These are phyloP conservation scores for Aureobasidium namibiae DNA, from an alignment of 2,329 filamentous ascomycete genomes.

Conservation along the genomic window DNA sequence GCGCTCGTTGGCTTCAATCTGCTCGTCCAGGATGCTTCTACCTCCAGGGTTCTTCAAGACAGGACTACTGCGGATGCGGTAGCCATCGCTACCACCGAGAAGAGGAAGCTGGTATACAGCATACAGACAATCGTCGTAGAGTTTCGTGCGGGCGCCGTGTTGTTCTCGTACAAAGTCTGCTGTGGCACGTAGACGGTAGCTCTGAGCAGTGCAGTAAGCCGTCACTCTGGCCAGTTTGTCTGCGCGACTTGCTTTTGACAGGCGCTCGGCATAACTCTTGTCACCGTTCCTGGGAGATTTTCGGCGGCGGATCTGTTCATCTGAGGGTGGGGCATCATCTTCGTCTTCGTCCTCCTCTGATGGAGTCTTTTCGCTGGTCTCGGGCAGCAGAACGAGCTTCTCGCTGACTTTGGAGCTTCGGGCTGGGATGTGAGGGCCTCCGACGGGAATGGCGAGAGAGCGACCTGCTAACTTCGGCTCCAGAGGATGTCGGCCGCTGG, in stretches of 20 bases:
- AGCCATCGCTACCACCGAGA: slow-evolving; percentile 77
- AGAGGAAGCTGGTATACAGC: slow-evolving; percentile 89
- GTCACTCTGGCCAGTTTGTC: slow-evolving; percentile 77
- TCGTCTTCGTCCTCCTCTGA: slow-evolving; percentile 30
- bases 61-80: slow-evolving; percentile 79
- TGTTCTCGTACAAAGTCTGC: slow-evolving; percentile 80
- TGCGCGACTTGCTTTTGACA: slow-evolving; percentile 73
- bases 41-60: slow-evolving; percentile 88
- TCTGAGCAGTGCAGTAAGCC: slow-evolving; percentile 92
- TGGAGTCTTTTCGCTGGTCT: slow-evolving; percentile 51
- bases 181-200: slow-evolving; percentile 82
- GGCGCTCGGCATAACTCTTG: slow-evolving; percentile 88
- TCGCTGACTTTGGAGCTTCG: slow-evolving; percentile 91
- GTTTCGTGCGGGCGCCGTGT: slow-evolving; percentile 85
- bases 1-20: slow-evolving; percentile 88
- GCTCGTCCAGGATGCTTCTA: slow-evolving; percentile 84
- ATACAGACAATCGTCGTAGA: slow-evolving; percentile 97
- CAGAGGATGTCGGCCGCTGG: slow-evolving; percentile 43
- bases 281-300: slow-evolving; percentile 53
- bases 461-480: slow-evolving; percentile 49
- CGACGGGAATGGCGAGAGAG: slow-evolving; percentile 38
- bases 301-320: slow-evolving; percentile 59
- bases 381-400: slow-evolving; percentile 90
- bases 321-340: slow-evolving; percentile 51
- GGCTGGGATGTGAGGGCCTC: slow-evolving; percentile 55